These are phyloP conservation scores for Pseudogymnoascus sp. DNA, from an alignment of 2,329 filamentous ascomycete genomes.

Conservation along the genomic window DNA sequence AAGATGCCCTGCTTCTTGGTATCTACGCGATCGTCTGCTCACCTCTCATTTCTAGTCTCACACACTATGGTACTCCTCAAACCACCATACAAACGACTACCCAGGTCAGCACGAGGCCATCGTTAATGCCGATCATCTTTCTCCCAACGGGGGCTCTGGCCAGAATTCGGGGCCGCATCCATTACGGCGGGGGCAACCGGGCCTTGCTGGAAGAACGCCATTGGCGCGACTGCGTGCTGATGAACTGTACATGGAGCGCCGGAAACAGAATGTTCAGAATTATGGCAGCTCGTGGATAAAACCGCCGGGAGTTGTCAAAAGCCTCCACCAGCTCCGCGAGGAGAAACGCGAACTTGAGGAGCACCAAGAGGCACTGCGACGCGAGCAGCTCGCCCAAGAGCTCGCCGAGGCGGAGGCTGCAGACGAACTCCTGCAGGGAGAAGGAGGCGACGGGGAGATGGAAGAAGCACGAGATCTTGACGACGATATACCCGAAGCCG, in stretches of 20 bases:
- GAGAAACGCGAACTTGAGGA: constrained; percentile 85
- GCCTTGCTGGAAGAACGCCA: constrained; percentile 47
- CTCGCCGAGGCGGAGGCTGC: constrained; percentile 53
- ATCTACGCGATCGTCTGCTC: background rate
- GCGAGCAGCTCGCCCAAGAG: constrained; percentile 65
- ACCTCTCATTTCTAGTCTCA: constrained; percentile 46
- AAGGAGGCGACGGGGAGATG: constrained; percentile 39
- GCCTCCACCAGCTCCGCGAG: constrained; percentile 80
- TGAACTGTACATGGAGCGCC: constrained; percentile 66
- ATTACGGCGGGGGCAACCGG: constrained; percentile 33
- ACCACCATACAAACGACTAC: constrained; percentile 39
- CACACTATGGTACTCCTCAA: constrained; percentile 64
- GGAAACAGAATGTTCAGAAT: constrained; percentile 73
- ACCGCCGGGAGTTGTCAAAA: constrained; percentile 81
- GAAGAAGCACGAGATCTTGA: constrained; percentile 56
- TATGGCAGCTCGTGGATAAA: constrained; percentile 88
- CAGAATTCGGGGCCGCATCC: constrained; percentile 20
- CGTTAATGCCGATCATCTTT: constrained; percentile 27
- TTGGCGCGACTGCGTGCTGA: constrained; percentile 66
- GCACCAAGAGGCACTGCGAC: constrained; percentile 63
- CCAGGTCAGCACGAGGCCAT: constrained; percentile 24
- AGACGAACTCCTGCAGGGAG: constrained; percentile 31
- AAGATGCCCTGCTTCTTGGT: background rate
- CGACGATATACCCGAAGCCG: constrained; percentile 63
- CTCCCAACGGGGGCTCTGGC: constrained; percentile 13